Evolutionary conservation across 805 yeast species (phyloP), one percentile per base, ranked within the genome.

Genomic region (Candida methanosorbosa): DNA sequence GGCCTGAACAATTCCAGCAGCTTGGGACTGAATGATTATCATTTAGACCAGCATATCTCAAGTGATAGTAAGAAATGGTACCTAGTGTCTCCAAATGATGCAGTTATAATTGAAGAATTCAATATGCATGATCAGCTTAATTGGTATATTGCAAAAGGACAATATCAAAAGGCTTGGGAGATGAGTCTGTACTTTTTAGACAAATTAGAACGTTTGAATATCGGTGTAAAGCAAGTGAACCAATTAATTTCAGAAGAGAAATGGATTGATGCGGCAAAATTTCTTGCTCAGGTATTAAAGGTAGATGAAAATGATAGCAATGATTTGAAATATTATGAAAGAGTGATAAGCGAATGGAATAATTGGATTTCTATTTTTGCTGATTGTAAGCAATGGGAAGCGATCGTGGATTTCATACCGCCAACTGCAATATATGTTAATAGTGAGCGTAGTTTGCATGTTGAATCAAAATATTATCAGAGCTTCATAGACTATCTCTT

Each of bases 1-100:
- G 75, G 80, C 0, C 56, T 85, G 38, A 71, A 70, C 33, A 72
- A 73, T 23, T 70, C 63, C 30, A 66, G 73, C 17, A 62, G 66
- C 12, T 57, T 85, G 29, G 87, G 94, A 0, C 62, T 82, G 14
- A 88, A 90, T 52, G 97, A 92, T 51, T 84, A 82, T 50, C 78
- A 74, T 43, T 55, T 88, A 31, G 74, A 78, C 2, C 72, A 70
- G 33, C 66, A 67, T 49, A 57, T 69, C 23, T 48, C 49, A 0
- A 43, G 40, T 2, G 49, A 44, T 0, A 50, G 56, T 0, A 44
- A 56, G 5, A 63, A 66, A 36, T 85, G 81, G 61, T 82, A 69
- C 46, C 63, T 92, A 15, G 64, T 90, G 5, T 76, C 90, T 49
- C 85, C 96, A 0, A 72, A 74, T 31, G 97, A 87, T 57, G 90